Percentiles rank a stretch among this genome's conserved stretches.
These are phyloP conservation scores for Fusarium graminum DNA, from an alignment of 2,329 filamentous ascomycete species.

Conservation along the genomic window DNA sequence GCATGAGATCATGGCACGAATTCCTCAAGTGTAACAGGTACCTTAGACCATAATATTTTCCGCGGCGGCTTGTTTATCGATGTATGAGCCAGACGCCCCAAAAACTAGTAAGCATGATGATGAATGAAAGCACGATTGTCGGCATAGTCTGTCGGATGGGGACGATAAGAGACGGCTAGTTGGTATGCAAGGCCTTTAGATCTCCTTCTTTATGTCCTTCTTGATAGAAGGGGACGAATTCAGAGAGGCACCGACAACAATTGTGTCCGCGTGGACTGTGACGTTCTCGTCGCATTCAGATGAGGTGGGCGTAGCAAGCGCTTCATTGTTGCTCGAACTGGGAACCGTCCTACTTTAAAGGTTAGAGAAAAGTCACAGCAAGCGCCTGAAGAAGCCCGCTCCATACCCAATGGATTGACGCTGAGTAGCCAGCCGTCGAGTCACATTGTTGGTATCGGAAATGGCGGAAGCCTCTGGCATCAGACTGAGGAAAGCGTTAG, in stretches of 20 bases:
- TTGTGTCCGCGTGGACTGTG: constrained; percentile 67
- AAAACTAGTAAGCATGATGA: constrained; percentile 30
- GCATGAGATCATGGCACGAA: constrained; percentile 51
- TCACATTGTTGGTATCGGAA: constrained; percentile 34
- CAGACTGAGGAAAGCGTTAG: constrained; percentile 33
- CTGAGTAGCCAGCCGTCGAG: constrained; percentile 52
- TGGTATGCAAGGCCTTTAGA: constrained; percentile 19
- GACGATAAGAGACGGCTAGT: constrained; percentile 1
- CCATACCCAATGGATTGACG: constrained; percentile 55
- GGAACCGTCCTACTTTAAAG: constrained; percentile 52
- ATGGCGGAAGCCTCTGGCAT: constrained; percentile 8
- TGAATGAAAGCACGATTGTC: constrained; percentile 16
- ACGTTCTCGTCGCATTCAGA: constrained; percentile 67
- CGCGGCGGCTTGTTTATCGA: constrained; percentile 49
- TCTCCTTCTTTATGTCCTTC: constrained; percentile 55
- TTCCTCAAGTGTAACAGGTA: constrained; percentile 53
- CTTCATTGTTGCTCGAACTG: constrained; percentile 58
- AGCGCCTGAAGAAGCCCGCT: constrained; percentile 44
- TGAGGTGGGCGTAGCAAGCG: constrained; percentile 56
- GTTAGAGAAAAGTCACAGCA: constrained; percentile 52
- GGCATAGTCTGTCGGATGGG: constrained; percentile 1
- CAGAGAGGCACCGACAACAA: constrained; percentile 58
- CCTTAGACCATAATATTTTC: constrained; percentile 56
- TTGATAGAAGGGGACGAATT: constrained; percentile 63
- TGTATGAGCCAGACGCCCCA: constrained; percentile 41